These are phyloP conservation scores for Vitis rupestris DNA, from an alignment of 164 flowering plant genomes.

Conservation along the genomic window DNA sequence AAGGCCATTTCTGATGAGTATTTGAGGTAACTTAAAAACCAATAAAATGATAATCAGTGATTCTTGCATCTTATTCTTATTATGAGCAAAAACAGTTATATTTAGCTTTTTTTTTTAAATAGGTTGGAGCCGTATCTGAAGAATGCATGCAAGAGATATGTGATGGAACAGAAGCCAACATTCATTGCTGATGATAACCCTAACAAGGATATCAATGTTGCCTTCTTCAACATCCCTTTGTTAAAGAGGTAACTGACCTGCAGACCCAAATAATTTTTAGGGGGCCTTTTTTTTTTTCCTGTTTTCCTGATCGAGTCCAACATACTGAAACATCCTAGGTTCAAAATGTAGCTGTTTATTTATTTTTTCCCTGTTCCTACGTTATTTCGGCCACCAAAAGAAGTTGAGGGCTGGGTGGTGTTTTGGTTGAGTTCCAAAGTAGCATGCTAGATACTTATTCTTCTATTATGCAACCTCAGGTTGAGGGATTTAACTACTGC, in stretches of 20 bases:
- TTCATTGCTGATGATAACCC: constrained; percentile 81
- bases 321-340: no score
- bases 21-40: constrained; percentile 37
- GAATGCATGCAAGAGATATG: constrained; percentile 93
- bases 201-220: constrained; percentile 81
- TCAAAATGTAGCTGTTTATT: no score
- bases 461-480: constrained; percentile 27
- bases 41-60: neutral
- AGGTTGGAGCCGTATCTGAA: constrained; percentile 85
- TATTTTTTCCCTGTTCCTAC: no score
- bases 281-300: neutral
- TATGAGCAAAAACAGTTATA: no score
- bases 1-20: constrained; percentile 83
- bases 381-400: neutral
- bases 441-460: no score
- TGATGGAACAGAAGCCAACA: constrained; percentile 73
- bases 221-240: constrained; percentile 85
- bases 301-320: neutral
- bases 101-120: neutral
- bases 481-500: constrained; percentile 77
- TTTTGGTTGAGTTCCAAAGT: neutral
- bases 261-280: no score
- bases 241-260: constrained; percentile 48
- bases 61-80: neutral
- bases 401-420: neutral